These are phyloP conservation scores for Rhizopogon roseolus DNA, from an alignment of 768 basidiomycete species.

Conservation along the genomic window DNA sequence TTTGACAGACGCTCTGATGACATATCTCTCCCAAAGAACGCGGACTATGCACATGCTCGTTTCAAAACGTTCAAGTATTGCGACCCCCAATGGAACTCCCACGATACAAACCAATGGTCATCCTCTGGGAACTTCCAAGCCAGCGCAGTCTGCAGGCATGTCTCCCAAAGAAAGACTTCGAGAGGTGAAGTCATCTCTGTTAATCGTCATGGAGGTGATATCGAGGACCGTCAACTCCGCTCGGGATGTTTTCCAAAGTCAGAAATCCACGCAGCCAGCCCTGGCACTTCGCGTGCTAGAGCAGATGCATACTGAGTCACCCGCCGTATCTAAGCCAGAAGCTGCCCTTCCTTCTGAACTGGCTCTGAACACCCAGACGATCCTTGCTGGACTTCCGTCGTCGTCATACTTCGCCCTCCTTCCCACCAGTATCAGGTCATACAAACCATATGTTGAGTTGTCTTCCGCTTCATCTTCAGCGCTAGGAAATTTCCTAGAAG, in stretches of 20 bases:
- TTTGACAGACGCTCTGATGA: slow-evolving; percentile 62
- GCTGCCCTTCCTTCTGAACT: slow-evolving; percentile 43
- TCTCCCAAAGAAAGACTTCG: slow-evolving; percentile 34
- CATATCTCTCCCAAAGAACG: slow-evolving; percentile 68
- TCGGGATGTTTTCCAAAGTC: slow-evolving; percentile 51
- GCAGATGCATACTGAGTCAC: slow-evolving; percentile 53
- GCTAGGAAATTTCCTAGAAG: slow-evolving; percentile 35
- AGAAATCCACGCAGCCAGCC: slow-evolving; percentile 27
- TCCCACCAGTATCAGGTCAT: slow-evolving; percentile 63
- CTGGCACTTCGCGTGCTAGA: slow-evolving; percentile 55
- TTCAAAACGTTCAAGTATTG: slow-evolving; percentile 20
- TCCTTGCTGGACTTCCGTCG: slow-evolving; percentile 74
- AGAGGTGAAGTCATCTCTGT: slow-evolving; percentile 51
- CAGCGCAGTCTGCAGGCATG: slow-evolving; percentile 1
- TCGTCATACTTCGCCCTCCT: slow-evolving; percentile 79
- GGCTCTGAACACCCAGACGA: slow-evolving; percentile 57
- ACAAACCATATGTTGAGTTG: slow-evolving; percentile 83
- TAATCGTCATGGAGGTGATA: slow-evolving; percentile 49
- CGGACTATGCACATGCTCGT: slow-evolving; percentile 49
- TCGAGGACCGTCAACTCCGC: slow-evolving; percentile 54
- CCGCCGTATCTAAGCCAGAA: slow-evolving; percentile 13
- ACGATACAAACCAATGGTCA: slow-evolving; percentile 30
- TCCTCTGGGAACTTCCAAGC: slow-evolving; percentile 14
- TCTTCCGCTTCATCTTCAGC: slow-evolving; percentile 52
- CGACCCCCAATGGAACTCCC: slow-evolving; percentile 27